Conservation (phyloP, 495 filamentous ascomycete species). For the Penicillium samsonianum region DNA sequence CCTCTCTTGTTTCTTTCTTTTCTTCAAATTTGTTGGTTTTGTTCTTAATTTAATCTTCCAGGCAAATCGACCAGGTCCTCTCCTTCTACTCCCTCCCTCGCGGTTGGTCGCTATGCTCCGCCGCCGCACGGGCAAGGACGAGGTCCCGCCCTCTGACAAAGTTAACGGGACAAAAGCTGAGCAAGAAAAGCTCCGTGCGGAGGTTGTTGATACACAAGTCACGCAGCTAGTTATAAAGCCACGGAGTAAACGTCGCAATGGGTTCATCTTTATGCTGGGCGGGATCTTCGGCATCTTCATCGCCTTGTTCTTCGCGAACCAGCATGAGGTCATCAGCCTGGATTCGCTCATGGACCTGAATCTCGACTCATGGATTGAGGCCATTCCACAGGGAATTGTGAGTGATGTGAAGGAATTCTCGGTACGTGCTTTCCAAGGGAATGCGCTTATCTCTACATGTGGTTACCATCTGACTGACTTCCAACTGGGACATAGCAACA, state of each 20-base stretch:
- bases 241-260: constrained; percentile 66
- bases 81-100: constrained; percentile 12
- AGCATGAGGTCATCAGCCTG: constrained; percentile 80
- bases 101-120: constrained; percentile 41
- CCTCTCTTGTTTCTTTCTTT: constrained; percentile 6
- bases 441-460: constrained; percentile 3
- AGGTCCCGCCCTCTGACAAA: constrained; percentile 26
- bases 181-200: constrained; percentile 29
- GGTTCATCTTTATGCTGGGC: constrained; percentile 79
- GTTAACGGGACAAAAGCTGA: constrained; percentile 15
- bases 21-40: neutral
- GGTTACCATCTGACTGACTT: constrained; percentile 1
- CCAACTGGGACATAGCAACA: constrained; percentile 55
- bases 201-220: constrained; percentile 29
- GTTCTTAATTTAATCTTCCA: neutral
- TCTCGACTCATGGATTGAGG: constrained; percentile 79
- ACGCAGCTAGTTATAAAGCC: constrained; percentile 52
- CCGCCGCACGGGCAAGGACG: constrained; percentile 44
- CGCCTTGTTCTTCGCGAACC: constrained; percentile 81
- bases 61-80: constrained; percentile 11
- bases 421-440: constrained; percentile 44
- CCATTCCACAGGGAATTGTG: constrained; percentile 77
- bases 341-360: constrained; percentile 79
- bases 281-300: constrained; percentile 79
- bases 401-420: constrained; percentile 81